Conservation (phyloP, 2,329 filamentous ascomycete genomes). For the Alternaria atra region DNA sequence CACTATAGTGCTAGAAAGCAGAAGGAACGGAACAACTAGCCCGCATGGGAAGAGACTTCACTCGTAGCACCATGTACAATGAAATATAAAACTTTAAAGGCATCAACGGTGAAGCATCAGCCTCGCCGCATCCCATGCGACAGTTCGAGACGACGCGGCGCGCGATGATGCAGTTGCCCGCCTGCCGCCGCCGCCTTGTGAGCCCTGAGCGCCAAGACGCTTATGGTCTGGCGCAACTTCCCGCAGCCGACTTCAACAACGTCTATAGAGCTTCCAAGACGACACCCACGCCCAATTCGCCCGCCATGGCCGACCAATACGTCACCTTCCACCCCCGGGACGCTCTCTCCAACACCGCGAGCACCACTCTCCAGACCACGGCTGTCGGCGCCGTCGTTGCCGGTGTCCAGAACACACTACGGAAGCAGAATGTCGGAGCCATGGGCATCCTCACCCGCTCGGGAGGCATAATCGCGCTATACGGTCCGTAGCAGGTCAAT, state of each 20-base stretch:
- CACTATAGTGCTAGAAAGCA: conserved; percentile 8
- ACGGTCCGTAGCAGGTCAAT: conserved; percentile 61
- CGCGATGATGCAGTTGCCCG: conserved; percentile 18
- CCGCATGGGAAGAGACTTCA: background rate
- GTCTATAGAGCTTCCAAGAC: conserved; percentile 15
- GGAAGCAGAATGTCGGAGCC: conserved; percentile 81
- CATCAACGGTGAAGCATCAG: conserved; percentile 1
- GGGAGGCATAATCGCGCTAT: conserved; percentile 75
- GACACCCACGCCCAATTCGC: conserved; percentile 38
- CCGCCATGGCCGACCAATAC: conserved; percentile 49
- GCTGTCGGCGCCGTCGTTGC: conserved; percentile 75
- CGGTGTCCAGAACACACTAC: conserved; percentile 85
- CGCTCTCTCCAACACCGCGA: conserved; percentile 73
- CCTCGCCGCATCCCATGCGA: background rate
- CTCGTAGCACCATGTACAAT: background rate
- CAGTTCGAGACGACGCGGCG: conserved; percentile 12
- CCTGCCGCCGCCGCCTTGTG: background rate
- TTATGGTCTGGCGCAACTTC: conserved; percentile 13
- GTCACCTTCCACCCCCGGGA: conserved; percentile 74
- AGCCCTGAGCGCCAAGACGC: conserved; percentile 13
- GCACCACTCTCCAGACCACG: conserved; percentile 71
- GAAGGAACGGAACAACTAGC: background rate
- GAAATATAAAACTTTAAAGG: background rate
- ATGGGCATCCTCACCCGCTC: conserved; percentile 82
- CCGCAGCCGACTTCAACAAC: conserved; percentile 14